Percentiles rank a stretch among this genome's conserved stretches.
Conservation (phyloP, 1,284 basidiomycete genomes). For the Rhodotorula sp. region DNA sequence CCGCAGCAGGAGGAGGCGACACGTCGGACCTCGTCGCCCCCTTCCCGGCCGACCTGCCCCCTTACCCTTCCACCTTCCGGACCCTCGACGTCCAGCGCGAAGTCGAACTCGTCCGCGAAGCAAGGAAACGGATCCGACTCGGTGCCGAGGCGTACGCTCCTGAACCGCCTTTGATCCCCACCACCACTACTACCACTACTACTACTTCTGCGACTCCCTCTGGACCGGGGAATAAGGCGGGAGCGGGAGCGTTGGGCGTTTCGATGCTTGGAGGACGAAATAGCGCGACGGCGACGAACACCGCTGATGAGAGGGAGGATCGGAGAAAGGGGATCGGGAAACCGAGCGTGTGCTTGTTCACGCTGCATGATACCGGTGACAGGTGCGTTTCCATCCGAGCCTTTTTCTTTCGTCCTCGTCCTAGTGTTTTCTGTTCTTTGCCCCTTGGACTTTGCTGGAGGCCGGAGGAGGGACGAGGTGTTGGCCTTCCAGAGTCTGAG, state of each 20-base stretch:
- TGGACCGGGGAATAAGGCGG: not conserved
- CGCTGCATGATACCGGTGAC: conserved; percentile 84
- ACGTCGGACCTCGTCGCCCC: conserved; percentile 53
- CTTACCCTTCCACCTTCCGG: conserved; percentile 76
- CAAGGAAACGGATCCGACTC: conserved; percentile 80
- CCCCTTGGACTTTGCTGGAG: conserved; percentile 3
- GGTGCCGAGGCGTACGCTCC: conserved; percentile 63
- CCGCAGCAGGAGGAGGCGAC: conserved; percentile 5
- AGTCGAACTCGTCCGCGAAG: conserved; percentile 84
- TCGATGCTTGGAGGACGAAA: not conserved
- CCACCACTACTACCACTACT: not conserved
- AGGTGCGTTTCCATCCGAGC: conserved; percentile 57
- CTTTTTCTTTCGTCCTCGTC: not conserved
- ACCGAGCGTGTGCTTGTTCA: conserved; percentile 89
- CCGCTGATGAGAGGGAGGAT: conserved; percentile 14
- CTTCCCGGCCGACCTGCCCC: conserved; percentile 69
- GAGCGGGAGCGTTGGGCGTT: conserved; percentile 1
- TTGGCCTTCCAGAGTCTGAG: no score
- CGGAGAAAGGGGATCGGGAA: conserved; percentile 29
- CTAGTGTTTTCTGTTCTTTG: not conserved
- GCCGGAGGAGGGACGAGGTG: not conserved
- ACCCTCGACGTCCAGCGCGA: conserved; percentile 87
- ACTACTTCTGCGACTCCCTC: no score
- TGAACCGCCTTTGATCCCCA: not conserved
- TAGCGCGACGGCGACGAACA: not conserved